Percentiles rank a stretch among this genome's conserved stretches.
Conservation (phyloP, 768 basidiomycete genomes). For the Pholiota molesta region DNA sequence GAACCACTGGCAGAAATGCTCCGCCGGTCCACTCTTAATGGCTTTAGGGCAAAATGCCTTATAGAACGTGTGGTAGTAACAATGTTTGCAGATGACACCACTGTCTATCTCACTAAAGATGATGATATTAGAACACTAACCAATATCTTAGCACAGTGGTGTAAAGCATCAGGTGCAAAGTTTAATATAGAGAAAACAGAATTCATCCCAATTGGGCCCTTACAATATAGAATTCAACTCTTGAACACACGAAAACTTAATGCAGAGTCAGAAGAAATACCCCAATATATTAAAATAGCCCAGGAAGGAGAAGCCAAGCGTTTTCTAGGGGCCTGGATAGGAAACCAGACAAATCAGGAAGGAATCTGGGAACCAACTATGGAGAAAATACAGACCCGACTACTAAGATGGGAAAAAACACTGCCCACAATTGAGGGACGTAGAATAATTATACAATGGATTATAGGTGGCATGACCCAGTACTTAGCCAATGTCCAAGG, state of each 20-base stretch:
- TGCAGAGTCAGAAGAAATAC: constrained; percentile 11
- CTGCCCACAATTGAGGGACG: constrained; percentile 19
- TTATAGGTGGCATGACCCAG: constrained; percentile 26
- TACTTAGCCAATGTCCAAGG: constrained; percentile 30
- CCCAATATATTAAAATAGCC: constrained; percentile 29
- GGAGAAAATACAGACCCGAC: constrained; percentile 24
- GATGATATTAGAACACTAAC: constrained; percentile 30
- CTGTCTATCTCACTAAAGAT: constrained; percentile 29
- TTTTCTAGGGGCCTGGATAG: constrained; percentile 36
- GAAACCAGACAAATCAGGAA: constrained; percentile 27
- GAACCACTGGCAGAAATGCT: constrained; percentile 39
- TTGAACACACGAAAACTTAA: constrained; percentile 13
- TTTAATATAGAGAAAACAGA: constrained; percentile 47
- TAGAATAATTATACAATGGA: constrained; percentile 24
- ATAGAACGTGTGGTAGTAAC: constrained; percentile 26
- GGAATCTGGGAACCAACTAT: constrained; percentile 27
- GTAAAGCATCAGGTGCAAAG: constrained; percentile 38
- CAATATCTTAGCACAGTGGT: constrained; percentile 39
- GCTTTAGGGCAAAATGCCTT: constrained; percentile 21
- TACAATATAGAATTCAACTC: constrained; percentile 18
- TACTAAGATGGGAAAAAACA: constrained; percentile 26
- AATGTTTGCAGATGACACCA: constrained; percentile 46
- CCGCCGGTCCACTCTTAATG: constrained; percentile 28
- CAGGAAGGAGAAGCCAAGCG: constrained; percentile 31
- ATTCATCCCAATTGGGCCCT: constrained; percentile 36